Base-by-base conservation (phyloP, 2,329 filamentous ascomycete species). In the Rosellinia necatrix region DNA sequence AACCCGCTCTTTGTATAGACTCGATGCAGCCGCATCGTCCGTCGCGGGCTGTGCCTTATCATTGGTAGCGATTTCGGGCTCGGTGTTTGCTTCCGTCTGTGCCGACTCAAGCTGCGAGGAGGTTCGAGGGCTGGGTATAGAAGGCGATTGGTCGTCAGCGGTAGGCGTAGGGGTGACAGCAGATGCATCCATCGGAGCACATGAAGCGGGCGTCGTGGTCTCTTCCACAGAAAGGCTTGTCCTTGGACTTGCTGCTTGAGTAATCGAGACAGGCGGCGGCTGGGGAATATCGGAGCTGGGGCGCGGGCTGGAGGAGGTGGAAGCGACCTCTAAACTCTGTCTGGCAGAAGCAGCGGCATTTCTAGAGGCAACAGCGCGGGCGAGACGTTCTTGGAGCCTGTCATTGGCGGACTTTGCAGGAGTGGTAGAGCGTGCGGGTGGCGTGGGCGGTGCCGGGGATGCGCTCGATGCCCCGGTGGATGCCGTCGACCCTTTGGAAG, bases 321-420 rank as follows among this genome's bases (percentile, higher is more conserved):
- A 74, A 6, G 68, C 50, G 21, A 60, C 46, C 42, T 71, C 70
- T 13, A 51, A 55, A 34, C 67, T 70, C 15, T 76, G 78, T 42
- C 79, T 80, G 6, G 78, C 40, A 15, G 68, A 76, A 22, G 80
- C 73, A 60, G 75, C 71, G n/a, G 78, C 75, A 54, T 81, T 83
- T 68, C 89, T 91, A 56, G 88, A 88, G 3, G 88, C 91, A 66
- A 97, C 85, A 25, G 92, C 94, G 68, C 91, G 90, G 25, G 93
- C 93, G 58, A 99, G 80, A 59, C 92, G 84, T 71, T 96, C 92
- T 70, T 97, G 92, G 38, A 99, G 78, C 49, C 92, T 85, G 66
- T 96, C 92, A 73, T 91, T 94, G 58, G 83, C 78, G 19, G 87
- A 81, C 68, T 88, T 82, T 47, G 88, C 86, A 51, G 81, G 74